Conservation (phyloP, 2,329 filamentous ascomycete species). For the Alternaria sp. region DNA sequence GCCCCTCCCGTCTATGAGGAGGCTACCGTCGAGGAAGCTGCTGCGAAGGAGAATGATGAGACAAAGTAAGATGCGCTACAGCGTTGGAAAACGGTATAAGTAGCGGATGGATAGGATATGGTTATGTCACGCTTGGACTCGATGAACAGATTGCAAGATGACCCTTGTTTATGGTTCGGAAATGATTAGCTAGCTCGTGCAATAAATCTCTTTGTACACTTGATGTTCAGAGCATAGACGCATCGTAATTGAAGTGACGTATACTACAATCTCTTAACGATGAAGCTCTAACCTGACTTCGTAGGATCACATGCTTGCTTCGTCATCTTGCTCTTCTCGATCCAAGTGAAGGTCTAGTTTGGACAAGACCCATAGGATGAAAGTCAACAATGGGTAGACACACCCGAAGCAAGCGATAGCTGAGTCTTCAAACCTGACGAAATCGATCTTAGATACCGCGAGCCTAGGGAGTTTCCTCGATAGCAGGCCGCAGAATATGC, state of each 20-base stretch:
- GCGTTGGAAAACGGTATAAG: not conserved
- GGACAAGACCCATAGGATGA: too few species aligned
- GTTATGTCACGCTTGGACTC: slow-evolving; percentile 1
- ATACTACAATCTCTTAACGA: not conserved
- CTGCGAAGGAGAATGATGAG: slow-evolving; percentile 28
- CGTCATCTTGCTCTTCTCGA: too few species aligned
- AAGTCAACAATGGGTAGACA: too few species aligned
- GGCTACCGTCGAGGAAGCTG: slow-evolving; percentile 44
- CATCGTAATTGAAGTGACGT: not conserved
- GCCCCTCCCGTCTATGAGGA: slow-evolving; percentile 53
- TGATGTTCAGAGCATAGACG: not conserved
- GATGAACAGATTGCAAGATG: slow-evolving; percentile 10
- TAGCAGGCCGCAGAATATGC: too few species aligned
- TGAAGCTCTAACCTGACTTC: rapidly evolving
- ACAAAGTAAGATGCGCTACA: slow-evolving; percentile 24
- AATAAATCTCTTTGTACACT: slow-evolving; percentile 21
- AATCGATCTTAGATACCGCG: not conserved
- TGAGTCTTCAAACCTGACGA: not conserved
- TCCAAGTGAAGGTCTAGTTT: not conserved
- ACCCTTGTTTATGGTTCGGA: slow-evolving; percentile 3
- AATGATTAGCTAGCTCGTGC: slow-evolving; percentile 9
- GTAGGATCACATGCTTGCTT: too few species aligned
- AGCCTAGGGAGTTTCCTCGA: too few species aligned
- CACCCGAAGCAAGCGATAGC: not conserved
- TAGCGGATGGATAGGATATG: slow-evolving; percentile 12